Base-by-base conservation (phyloP, 768 basidiomycete genomes). In the Termitomyces sp. region DNA sequence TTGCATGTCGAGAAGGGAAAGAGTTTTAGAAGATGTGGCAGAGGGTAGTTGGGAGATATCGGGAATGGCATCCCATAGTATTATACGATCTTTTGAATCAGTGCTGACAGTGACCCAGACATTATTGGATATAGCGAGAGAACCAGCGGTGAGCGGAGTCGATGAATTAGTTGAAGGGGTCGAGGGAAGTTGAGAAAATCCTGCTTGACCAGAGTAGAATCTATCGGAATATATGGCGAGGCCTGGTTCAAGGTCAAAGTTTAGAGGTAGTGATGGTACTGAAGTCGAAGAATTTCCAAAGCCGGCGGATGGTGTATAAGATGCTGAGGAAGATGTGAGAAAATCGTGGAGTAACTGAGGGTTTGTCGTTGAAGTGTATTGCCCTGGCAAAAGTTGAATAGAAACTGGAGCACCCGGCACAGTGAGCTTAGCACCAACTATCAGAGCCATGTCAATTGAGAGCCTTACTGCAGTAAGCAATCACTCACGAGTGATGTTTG, bases 51-150 rank as follows among this genome's bases (percentile, higher is more conserved):
- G 86, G 2, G 82, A 73, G 22, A 88, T 66, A 65, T 95, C 91
- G 12, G 92, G 86, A 45, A 94, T 74, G 10, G 88, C 83, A 59
- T 91, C 84, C 90, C 91, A 95, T 33, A 95, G 66, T 22, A 93
- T 78, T 16, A 91, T 68, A 26, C 87, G 86, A 37, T 76, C 74
- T 57, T 79, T 81, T 30, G 76, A 75, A n/a, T 82, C 79, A 1
- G 83, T 71, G 6, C 77, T 78, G 12, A 94, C 73, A 2, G 85
- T 84, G 10, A 80, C 82, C 87, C 87, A 93, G 0, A 87, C 75
- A 56, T 86, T 84, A 20, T 80, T 76, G 1, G 90, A 80, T n/a
- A 93, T 72, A 3, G 83, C 79, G n/a, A 94, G 63, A 1, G 92
- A 89, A 20, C 76, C 78, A 6, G 82, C 82, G 4, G 74, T 68